Percentiles rank a stretch among this genome's conserved stretches.
These are phyloP conservation scores for Plasmodium falciparum DNA, from an alignment of 169 alveolate species.

Conservation along the genomic window DNA sequence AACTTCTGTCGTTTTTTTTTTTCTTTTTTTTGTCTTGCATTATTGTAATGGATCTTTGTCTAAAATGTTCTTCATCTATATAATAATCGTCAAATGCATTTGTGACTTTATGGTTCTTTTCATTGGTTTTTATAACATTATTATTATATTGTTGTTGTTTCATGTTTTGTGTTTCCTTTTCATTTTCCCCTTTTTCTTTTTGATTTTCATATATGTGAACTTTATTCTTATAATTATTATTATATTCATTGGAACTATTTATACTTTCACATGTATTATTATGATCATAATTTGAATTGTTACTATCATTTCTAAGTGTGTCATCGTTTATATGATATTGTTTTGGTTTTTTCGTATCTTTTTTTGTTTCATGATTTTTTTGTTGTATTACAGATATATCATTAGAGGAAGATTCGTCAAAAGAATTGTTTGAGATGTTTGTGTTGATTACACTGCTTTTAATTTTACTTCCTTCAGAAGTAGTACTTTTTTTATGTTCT, in stretches of 20 bases:
- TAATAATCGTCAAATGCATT: constrained; percentile 11
- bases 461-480: not conserved
- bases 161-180: not conserved
- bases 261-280: constrained; percentile 17
- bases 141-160: constrained; percentile 25
- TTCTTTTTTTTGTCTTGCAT: constrained; percentile 8
- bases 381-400: constrained; percentile 9
- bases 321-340: not conserved
- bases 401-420: constrained; percentile 28
- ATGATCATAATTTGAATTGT: not conserved
- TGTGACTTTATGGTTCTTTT: constrained; percentile 6
- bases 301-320: constrained; percentile 1
- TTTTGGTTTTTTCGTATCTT: constrained; percentile 23
- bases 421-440: constrained; percentile 17
- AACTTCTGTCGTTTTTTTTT: not conserved
- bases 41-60: not conserved
- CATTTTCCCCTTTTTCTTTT: constrained; percentile 24
- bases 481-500: constrained; percentile 31
- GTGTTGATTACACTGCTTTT: constrained; percentile 14
- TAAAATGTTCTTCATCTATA: constrained; percentile 12
- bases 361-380: constrained; percentile 23
- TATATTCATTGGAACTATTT: constrained; percentile 1
- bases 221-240: constrained; percentile 2
- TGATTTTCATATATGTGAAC: not conserved
- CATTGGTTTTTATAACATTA: constrained; percentile 9